These are phyloP conservation scores for Blastobotrys raffinosifermentans DNA, from an alignment of 1,139 yeast genomes.

Conservation along the genomic window DNA sequence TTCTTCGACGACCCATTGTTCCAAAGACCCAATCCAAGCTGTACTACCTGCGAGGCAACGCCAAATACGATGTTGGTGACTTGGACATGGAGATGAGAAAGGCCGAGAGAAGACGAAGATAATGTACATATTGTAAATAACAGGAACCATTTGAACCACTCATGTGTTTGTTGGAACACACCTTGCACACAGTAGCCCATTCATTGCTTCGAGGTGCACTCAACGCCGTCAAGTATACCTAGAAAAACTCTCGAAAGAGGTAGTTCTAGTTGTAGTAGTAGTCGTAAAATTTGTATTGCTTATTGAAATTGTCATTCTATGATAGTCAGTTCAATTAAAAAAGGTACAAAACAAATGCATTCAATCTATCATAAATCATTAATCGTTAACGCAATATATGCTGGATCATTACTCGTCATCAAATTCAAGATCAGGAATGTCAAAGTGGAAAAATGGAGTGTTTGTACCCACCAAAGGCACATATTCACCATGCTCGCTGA, in stretches of 20 bases:
- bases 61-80: conserved; percentile 78
- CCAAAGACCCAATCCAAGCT: conserved; percentile 75
- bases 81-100: conserved; percentile 42
- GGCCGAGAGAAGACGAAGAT: conserved; percentile 22
- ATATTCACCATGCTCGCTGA: conserved; percentile 32
- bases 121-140: too few relatives aligned
- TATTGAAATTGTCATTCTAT: background rate
- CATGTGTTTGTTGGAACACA: too few relatives aligned
- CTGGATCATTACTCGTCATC: background rate
- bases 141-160: too few relatives aligned
- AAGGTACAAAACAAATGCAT: background rate
- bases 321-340: background rate
- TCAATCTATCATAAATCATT: background rate
- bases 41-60: conserved; percentile 71
- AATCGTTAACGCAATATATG: background rate
- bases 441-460: conserved; percentile 82
- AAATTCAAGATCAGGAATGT: conserved; percentile 61
- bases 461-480: conserved; percentile 63
- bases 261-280: too few relatives aligned
- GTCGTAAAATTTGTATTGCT: background rate
- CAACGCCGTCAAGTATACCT: too few relatives aligned
- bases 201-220: too few relatives aligned
- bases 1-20: conserved; percentile 63
- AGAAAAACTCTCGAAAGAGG: too few relatives aligned
- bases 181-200: too few relatives aligned